Conservation (phyloP, 805 yeast species). For the Candida maesae region DNA sequence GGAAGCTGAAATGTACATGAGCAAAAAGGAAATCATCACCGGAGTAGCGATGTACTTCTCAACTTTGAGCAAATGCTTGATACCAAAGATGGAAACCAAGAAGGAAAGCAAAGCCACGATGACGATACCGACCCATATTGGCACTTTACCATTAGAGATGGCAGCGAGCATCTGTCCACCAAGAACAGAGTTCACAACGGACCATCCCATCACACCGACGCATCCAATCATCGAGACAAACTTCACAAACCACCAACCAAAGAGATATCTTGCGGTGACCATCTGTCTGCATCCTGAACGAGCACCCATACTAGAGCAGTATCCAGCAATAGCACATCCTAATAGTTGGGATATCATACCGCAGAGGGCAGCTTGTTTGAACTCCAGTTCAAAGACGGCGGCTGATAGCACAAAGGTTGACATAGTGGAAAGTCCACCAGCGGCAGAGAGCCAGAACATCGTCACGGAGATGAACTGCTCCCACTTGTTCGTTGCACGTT, state of each 20-base stretch:
- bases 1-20: constrained; percentile 62
- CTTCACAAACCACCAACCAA: constrained; percentile 85
- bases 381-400: constrained; percentile 62
- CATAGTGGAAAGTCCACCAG: constrained; percentile 89
- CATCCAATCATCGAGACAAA: constrained; percentile 68
- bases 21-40: constrained; percentile 59
- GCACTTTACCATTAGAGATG: constrained; percentile 60
- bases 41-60: constrained; percentile 70
- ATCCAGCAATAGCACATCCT: constrained; percentile 78
- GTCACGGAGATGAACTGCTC: constrained; percentile 44
- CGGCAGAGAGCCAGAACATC: constrained; percentile 81
- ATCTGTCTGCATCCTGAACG: constrained; percentile 86
- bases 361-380: constrained; percentile 55
- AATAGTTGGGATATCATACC: constrained; percentile 61
- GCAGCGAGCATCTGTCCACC: constrained; percentile 81
- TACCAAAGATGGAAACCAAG: constrained; percentile 72
- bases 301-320: constrained; percentile 86
- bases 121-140: constrained; percentile 70
- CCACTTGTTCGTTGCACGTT: constrained; percentile 42
- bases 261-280: constrained; percentile 75
- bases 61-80: constrained; percentile 61
- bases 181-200: constrained; percentile 83
- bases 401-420: constrained; percentile 80
- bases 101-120: constrained; percentile 64
- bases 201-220: constrained; percentile 86